Conservation (phyloP, 75 land plant species). For the Picea sitchensis region DNA sequence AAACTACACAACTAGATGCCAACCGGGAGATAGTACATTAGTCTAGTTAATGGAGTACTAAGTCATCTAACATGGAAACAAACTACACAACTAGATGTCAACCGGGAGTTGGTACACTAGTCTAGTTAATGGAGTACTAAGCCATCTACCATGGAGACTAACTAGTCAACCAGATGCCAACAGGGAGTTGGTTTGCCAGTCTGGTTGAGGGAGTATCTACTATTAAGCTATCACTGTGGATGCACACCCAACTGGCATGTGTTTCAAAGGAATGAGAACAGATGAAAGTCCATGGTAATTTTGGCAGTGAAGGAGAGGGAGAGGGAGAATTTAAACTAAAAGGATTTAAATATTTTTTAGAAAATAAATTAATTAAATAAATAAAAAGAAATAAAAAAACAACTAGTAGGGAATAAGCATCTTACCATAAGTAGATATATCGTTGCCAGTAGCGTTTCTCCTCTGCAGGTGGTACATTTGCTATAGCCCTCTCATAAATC, state of each 20-base stretch:
- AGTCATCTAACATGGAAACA: no score
- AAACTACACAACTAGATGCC: no score
- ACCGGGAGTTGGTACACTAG: no score
- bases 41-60: no score
- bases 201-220: not conserved
- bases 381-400: not conserved
- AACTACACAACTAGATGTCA: no score
- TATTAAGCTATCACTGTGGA: no score
- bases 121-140: no score
- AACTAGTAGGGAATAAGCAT: not conserved
- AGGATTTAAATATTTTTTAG: not conserved
- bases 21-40: no score
- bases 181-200: not conserved
- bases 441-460: slow-evolving; percentile 98
- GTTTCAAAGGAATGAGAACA: no score
- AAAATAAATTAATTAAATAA: not conserved
- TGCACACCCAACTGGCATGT: no score
- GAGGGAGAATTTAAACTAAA: not conserved
- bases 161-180: not conserved
- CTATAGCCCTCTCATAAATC: slow-evolving; percentile 91
- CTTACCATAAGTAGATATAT: slow-evolving; percentile 91
- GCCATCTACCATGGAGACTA: not conserved
- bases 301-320: no score
- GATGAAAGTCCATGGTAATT: no score
- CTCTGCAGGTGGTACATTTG: slow-evolving; percentile 96